Conservation (phyloP, 2,329 filamentous ascomycete genomes). For the Drechslera avenae region DNA sequence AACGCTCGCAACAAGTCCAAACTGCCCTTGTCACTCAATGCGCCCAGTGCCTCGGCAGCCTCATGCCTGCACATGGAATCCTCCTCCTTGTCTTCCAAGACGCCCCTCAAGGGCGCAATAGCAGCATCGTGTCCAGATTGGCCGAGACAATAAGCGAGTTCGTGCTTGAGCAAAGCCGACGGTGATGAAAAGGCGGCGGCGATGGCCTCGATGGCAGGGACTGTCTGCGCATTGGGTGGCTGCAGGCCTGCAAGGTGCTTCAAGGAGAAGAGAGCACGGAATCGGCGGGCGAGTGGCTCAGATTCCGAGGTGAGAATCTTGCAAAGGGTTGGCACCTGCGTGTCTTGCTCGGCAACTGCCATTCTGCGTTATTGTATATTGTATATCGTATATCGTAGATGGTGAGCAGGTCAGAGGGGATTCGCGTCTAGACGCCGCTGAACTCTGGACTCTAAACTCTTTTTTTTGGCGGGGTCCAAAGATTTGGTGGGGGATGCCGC, state of each 20-base stretch:
- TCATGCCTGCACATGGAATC: slow-evolving; percentile 97
- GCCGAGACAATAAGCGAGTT: slow-evolving; percentile 94
- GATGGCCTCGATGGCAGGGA: slow-evolving; percentile 77
- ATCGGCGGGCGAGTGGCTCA: slow-evolving; percentile 83
- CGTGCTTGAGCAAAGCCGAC: slow-evolving; percentile 92
- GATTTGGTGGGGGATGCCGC: slow-evolving; percentile 7
- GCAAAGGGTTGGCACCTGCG: slow-evolving; percentile 68
- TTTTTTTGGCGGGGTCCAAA: slow-evolving; percentile 29
- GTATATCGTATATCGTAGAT: neutral
- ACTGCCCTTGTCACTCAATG: slow-evolving; percentile 76
- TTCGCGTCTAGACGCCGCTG: slow-evolving; percentile 19
- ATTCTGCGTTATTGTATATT: slow-evolving; percentile 18
- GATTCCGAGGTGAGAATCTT: slow-evolving; percentile 79
- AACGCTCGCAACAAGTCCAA: slow-evolving; percentile 74
- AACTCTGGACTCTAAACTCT: no score
- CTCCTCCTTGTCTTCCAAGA: slow-evolving; percentile 78
- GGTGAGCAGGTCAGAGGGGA: no score
- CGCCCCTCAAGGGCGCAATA: slow-evolving; percentile 71
- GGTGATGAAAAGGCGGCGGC: slow-evolving; percentile 83
- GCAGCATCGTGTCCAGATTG: slow-evolving; percentile 82
- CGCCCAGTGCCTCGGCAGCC: slow-evolving; percentile 91
- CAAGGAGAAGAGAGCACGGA: slow-evolving; percentile 95
- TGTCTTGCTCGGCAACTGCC: slow-evolving; percentile 35
- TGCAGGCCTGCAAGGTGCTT: slow-evolving; percentile 83
- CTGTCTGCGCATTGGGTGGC: slow-evolving; percentile 61